A percentile compares a stretch with the other conserved stretches of the same genome.
These are phyloP conservation scores for Malus hybrid DNA, from an alignment of 331 rosid genomes.

Conservation along the genomic window DNA sequence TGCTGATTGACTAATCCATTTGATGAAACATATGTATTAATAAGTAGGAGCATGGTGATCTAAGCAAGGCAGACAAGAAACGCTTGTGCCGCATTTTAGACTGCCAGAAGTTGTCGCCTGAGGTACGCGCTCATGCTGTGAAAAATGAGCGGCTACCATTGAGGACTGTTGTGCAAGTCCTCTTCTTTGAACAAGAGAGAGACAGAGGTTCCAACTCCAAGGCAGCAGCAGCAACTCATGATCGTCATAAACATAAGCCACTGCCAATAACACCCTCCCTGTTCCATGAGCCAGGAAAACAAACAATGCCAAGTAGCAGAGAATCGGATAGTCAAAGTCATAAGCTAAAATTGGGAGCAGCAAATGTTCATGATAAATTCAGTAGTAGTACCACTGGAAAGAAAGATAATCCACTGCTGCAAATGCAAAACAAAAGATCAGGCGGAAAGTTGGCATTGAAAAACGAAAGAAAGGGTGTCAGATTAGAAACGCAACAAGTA, in stretches of 20 bases:
- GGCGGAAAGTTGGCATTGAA: conserved; percentile 40
- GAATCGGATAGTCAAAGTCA: conserved; percentile 21
- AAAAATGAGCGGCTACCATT: conserved; percentile 87
- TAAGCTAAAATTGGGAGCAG: conserved; percentile 34
- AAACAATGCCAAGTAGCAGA: conserved; percentile 24
- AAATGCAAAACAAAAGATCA: conserved; percentile 28
- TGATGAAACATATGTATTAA: neutral
- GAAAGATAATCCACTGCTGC: conserved; percentile 18
- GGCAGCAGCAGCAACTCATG: conserved; percentile 14
- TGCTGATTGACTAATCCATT: neutral
- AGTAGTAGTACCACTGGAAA: conserved; percentile 19
- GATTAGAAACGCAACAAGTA: conserved; percentile 35
- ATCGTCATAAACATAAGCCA: conserved; percentile 12
- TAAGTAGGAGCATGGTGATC: conserved; percentile 60
- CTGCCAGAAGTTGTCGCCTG: conserved; percentile 73
- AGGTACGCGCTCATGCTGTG: conserved; percentile 63
- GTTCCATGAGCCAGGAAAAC: conserved; percentile 47
- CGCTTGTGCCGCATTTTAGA: conserved; percentile 67
- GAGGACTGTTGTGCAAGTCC: conserved; percentile 86
- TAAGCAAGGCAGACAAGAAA: conserved; percentile 72
- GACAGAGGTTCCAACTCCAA: conserved; percentile 39
- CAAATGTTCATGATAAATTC: conserved; percentile 27
- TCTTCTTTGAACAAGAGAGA: conserved; percentile 71
- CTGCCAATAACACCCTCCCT: neutral
- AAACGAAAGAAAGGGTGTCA: conserved; percentile 33